Evolutionary conservation across 139 green algal genomes (phyloP), one percentile per base, ranked within the genome.

Genomic region (Astrephomene gubernaculifera): DNA sequence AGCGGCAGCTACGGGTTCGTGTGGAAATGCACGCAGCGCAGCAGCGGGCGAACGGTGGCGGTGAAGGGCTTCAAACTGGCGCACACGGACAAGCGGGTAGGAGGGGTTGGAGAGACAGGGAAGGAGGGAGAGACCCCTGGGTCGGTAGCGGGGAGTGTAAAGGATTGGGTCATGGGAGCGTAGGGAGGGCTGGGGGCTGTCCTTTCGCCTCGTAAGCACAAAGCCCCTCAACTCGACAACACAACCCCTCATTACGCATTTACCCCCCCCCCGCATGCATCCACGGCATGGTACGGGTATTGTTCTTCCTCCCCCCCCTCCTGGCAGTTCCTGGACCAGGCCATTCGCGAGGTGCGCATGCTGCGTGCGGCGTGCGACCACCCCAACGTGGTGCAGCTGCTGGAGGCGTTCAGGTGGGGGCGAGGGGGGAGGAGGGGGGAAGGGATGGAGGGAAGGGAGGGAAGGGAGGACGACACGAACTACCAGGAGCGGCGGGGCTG

Each of bases 21-120:
- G 24, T 91, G 88, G 88, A 86, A 87, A 27, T 89, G 84, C 38
- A 1, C 53, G 35, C 80, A 89, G 49, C 41, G 65, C 29, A 83
- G 79, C 39, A 87, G n/a, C 10, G 78, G 72, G 4, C 65, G 61
- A 39, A 74, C 81, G 33, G 84, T 91, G 41, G 88, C 88, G 12
- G 83, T 91, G n/a, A 91, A 91, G 79, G 79, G 88, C 21, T 91
- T 91, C 68, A 91, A 91, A 36, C 80, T 89, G 44, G 86, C 86
- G 2, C 86, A 90, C 73, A 83, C 38, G n/a, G 86, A 90, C 65
- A 73, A 80, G 41, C 73, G 85, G 75, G 85, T 85, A 67, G 27
- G 81, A 4, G 31, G 14, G 19, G 14, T 17, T 17, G 57, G 22
- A 24, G 57, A 24, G 57, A 65, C 19, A 6, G 14, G 57, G 57